Percentiles rank a stretch among this genome's conserved stretches.
Evolutionary conservation across 306 rosid genomes (phyloP).

Genomic region (Prunus davidiana): DNA sequence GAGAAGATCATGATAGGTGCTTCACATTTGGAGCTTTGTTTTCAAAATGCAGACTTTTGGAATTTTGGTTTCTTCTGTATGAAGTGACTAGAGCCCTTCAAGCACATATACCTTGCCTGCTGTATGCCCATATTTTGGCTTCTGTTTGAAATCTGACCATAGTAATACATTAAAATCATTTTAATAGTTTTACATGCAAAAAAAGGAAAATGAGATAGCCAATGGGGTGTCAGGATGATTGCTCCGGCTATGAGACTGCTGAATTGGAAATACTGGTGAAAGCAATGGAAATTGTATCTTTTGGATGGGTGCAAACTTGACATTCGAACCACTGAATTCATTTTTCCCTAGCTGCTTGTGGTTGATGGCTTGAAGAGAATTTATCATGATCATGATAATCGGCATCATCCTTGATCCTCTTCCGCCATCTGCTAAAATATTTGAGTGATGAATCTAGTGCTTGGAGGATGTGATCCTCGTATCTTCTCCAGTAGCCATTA

Average conservation of each 20-base stretch:
- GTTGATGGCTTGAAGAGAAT: neutral
- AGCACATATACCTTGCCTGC: no score
- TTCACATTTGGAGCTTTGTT: neutral
- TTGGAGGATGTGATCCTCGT: neutral
- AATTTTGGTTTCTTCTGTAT: neutral
- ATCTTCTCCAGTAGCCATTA: neutral
- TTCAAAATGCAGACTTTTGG: neutral
- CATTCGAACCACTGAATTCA: neutral
- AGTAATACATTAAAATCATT: neutral
- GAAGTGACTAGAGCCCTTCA: neutral
- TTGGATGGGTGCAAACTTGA: neutral
- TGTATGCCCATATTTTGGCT: no score
- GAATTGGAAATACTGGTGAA: neutral
- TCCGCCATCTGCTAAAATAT: neutral
- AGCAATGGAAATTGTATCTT: neutral
- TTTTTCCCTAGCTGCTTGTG: neutral
- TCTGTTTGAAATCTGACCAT: neutral
- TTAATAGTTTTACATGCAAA: neutral
- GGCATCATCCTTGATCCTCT: neutral
- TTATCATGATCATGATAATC: neutral
- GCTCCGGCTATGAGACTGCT: neutral
- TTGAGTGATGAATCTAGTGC: neutral
- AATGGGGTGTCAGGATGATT: neutral
- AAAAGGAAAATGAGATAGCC: neutral
- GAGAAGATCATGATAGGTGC: neutral